These are phyloP conservation scores for Capillidium rhysosporum DNA, from an alignment of 371 early-diverging fungal genomes.

Conservation along the genomic window DNA sequence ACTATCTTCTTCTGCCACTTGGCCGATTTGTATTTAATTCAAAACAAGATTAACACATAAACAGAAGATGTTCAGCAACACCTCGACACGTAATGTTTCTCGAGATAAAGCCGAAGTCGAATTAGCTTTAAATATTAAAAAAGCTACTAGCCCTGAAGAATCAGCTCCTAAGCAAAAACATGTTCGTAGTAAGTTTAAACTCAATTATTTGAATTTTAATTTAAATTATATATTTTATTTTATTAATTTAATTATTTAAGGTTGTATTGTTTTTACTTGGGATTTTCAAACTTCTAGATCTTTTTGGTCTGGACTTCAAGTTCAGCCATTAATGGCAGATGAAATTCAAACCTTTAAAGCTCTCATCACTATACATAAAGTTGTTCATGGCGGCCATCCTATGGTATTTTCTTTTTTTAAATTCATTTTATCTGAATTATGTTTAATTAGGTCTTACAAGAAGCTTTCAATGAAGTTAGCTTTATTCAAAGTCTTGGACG, in stretches of 20 bases:
- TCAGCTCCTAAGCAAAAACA: conserved; percentile 96
- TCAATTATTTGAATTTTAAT: background rate
- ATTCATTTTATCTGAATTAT: background rate
- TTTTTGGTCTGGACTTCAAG: conserved; percentile 72
- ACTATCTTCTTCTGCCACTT: too few relatives aligned
- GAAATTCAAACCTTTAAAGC: conserved; percentile 92
- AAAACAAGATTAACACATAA: too few relatives aligned
- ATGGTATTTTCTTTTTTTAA: conserved; percentile 17
- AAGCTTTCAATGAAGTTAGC: conserved; percentile 40
- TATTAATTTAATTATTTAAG: conserved; percentile 12
- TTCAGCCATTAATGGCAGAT: conserved; percentile 69
- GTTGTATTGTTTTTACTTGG: conserved; percentile 85
- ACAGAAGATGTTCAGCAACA: background rate
- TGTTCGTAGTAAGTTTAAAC: conserved; percentile 50
- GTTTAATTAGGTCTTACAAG: conserved; percentile 36
- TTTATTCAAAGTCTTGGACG: conserved; percentile 23
- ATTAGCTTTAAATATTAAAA: conserved; percentile 67
- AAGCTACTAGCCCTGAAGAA: conserved; percentile 78
- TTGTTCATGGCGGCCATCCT: conserved; percentile 84
- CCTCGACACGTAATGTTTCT: conserved; percentile 10
- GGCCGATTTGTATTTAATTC: too few relatives aligned
- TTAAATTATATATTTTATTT: background rate
- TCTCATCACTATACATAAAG: conserved; percentile 84
- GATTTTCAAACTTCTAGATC: conserved; percentile 72
- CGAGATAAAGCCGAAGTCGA: conserved; percentile 68